Evolutionary conservation across 2,329 filamentous ascomycete genomes (phyloP).

Genomic region (Dothideomycetes sp.): DNA sequence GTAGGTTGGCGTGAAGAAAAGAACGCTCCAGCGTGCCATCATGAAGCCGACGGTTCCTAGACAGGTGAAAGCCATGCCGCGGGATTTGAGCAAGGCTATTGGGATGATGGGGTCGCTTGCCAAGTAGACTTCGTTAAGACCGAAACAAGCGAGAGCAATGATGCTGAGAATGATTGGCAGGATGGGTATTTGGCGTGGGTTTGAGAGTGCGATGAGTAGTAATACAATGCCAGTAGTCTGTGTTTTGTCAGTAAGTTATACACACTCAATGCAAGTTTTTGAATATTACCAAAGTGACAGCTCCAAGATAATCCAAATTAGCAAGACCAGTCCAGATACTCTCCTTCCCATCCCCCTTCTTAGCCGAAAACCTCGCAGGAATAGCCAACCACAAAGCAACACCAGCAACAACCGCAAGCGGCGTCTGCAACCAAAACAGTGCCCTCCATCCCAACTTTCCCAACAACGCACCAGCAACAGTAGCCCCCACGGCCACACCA

Average conservation of each 20-base stretch:
- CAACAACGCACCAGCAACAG: constrained; percentile 58
- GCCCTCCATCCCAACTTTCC: constrained; percentile 61
- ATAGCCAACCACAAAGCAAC: constrained; percentile 56
- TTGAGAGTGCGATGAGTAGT: constrained; percentile 61
- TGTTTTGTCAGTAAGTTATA: constrained; percentile 9
- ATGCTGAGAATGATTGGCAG: constrained; percentile 53
- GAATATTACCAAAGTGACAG: constrained; percentile 50
- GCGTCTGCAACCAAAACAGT: constrained; percentile 65
- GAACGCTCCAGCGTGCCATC: constrained; percentile 68
- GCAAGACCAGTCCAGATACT: constrained; percentile 47
- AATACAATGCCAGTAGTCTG: constrained; percentile 59
- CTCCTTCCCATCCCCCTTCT: constrained; percentile 24
- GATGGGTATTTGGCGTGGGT: constrained; percentile 50
- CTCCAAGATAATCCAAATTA: constrained; percentile 66
- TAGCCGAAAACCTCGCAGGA: constrained; percentile 37
- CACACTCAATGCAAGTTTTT: not conserved
- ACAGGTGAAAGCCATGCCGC: constrained; percentile 64
- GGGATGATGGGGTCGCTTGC: constrained; percentile 67
- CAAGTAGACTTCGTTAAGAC: constrained; percentile 54
- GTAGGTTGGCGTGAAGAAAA: constrained; percentile 75
- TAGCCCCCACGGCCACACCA: constrained; percentile 62
- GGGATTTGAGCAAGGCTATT: constrained; percentile 57
- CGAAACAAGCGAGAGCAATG: constrained; percentile 47
- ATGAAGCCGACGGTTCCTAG: constrained; percentile 67
- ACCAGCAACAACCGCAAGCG: constrained; percentile 53